Conservation (phyloP, 768 basidiomycete species). For the Suillus ampliporus region DNA sequence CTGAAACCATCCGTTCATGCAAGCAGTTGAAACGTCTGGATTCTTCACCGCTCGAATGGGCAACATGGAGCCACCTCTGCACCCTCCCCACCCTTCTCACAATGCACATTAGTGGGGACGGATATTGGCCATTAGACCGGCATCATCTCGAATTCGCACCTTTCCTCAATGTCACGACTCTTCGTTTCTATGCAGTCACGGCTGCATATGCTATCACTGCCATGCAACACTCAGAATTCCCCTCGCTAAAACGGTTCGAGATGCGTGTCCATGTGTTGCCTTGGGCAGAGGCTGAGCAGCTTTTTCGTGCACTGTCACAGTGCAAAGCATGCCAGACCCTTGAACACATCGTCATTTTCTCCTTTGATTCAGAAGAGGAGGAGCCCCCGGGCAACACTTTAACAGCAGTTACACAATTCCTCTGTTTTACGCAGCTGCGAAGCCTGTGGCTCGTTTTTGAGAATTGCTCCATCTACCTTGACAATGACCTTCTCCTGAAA, state of each 20-base stretch:
- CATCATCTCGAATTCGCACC: neutral
- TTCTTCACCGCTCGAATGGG: neutral
- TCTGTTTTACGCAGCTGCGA: neutral
- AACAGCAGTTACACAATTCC: neutral
- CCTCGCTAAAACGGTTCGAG: neutral
- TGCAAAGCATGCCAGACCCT: neutral
- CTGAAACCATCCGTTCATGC: neutral
- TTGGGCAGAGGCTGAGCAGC: neutral
- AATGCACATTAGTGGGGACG: neutral
- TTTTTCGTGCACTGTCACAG: neutral
- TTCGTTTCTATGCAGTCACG: neutral
- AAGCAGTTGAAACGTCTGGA: neutral
- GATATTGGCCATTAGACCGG: neutral
- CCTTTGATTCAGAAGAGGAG: neutral
- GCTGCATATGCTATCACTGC: neutral
- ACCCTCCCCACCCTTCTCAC: neutral
- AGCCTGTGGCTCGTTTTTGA: neutral
- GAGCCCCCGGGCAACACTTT: neutral
- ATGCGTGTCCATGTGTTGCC: conserved; percentile 1
- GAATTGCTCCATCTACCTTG: neutral
- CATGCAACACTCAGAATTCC: neutral
- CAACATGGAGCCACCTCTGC: neutral
- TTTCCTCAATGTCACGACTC: neutral
- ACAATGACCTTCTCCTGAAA: neutral
- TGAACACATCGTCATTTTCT: neutral